These are phyloP conservation scores for Trypanosoma melophagium DNA, from an alignment of 208 protist genomes.

Conservation along the genomic window DNA sequence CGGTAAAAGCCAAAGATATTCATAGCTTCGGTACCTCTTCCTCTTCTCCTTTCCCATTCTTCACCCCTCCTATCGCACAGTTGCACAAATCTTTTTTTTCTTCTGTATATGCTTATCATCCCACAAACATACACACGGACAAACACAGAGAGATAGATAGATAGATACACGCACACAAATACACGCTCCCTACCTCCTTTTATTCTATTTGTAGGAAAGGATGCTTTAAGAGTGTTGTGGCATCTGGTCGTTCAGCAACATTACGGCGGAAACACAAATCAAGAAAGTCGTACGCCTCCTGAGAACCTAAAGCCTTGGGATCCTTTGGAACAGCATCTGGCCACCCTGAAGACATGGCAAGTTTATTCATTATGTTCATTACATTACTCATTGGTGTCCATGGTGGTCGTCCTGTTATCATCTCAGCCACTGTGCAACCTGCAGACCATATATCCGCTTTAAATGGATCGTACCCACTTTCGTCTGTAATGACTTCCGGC, in stretches of 20 bases:
- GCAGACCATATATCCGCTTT: conserved; percentile 92
- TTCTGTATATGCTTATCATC: neutral
- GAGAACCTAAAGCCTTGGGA: conserved; percentile 61
- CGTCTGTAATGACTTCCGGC: conserved; percentile 89
- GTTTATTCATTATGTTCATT: conserved; percentile 93
- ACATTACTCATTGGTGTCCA: conserved; percentile 85
- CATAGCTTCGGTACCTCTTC: neutral
- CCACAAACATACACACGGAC: no score
- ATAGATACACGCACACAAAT: no score
- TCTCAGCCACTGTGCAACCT: conserved; percentile 89
- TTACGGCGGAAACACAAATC: conserved; percentile 86
- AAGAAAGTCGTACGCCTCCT: conserved; percentile 85
- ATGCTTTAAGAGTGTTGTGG: conserved; percentile 69
- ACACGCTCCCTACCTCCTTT: neutral
- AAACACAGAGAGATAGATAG: no score
- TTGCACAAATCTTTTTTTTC: neutral
- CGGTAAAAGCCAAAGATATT: no score
- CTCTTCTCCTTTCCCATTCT: conserved; percentile 9
- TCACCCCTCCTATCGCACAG: neutral
- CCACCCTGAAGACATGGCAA: conserved; percentile 86
- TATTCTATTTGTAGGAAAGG: conserved; percentile 55
- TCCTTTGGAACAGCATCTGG: conserved; percentile 88
- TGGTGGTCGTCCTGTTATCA: conserved; percentile 84
- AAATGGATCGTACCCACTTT: conserved; percentile 89
- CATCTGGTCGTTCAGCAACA: conserved; percentile 68